Conservation (phyloP, 2,329 filamentous ascomycete genomes). For the Podosphaera leucotricha region DNA sequence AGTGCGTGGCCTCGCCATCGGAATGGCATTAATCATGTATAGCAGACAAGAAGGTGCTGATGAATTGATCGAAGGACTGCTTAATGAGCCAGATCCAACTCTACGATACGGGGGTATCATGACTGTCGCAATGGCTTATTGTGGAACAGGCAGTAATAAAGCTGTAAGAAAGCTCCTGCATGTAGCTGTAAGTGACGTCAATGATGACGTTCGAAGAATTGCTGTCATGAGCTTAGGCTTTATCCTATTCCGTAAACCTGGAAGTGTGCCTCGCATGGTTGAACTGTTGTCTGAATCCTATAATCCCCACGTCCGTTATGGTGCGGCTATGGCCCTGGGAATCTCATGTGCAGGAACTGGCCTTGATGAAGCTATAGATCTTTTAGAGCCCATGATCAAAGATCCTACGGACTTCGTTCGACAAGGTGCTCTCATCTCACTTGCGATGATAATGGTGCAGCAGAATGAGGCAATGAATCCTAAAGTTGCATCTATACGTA, state of each 20-base stretch:
- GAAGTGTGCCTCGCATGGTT: constrained; percentile 94
- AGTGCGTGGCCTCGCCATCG: constrained; percentile 79
- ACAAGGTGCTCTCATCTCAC: constrained; percentile 79
- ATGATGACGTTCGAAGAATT: constrained; percentile 84
- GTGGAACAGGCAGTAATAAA: constrained; percentile 94
- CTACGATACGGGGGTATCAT: constrained; percentile 94
- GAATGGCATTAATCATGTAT: constrained; percentile 98
- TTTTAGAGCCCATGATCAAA: constrained; percentile 98
- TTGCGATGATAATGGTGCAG: constrained; percentile 98
- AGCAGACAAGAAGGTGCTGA: constrained; percentile 86
- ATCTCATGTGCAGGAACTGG: constrained; percentile 96
- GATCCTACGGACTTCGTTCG: constrained; percentile 96
- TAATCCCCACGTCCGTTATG: constrained; percentile 94
- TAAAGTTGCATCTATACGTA: constrained; percentile 75
- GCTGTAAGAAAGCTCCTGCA: constrained; percentile 89
- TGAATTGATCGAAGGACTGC: constrained; percentile 74
- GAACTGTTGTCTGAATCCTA: constrained; percentile 95
- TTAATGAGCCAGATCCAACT: constrained; percentile 83
- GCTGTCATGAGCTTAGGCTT: constrained; percentile 97
- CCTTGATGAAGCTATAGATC: constrained; percentile 82
- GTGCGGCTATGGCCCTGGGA: constrained; percentile 91
- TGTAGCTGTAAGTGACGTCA: constrained; percentile 91
- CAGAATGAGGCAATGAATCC: constrained; percentile 98
- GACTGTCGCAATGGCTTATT: constrained; percentile 95
- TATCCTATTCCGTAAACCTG: constrained; percentile 93